Evolutionary conservation across 768 basidiomycete species (phyloP), one percentile per base, ranked within the genome.

Genomic region (Leccinum subgranulosum): DNA sequence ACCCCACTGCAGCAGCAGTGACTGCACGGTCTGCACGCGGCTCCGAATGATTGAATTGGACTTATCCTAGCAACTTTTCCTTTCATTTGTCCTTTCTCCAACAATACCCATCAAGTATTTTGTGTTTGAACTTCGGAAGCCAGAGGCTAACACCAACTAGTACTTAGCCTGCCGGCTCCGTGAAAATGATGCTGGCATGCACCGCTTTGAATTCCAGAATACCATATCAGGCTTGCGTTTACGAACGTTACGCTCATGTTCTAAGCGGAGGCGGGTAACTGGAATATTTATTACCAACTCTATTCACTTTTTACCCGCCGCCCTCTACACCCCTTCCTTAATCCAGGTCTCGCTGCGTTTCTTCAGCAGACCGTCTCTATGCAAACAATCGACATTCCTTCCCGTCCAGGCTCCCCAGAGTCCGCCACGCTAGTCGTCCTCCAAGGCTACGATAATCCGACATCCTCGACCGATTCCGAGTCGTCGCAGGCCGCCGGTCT

Each of bases 381-480:
- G 69, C 23, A 58, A 49, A 47, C 39, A 29, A 39, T 15, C 8
- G 43, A 53, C 47, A 45, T 56, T 41, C 56, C 60, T n/a, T 17
- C 60, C 25, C 61, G 58, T 29, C 43, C 61, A 21, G 60, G 56
- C 23, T 62, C 72, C 15, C 61, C 60, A 25, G 71, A 71, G 48
- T 73, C 71, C 17, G 64, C 73, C 23, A 69, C 70, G 51, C 64
- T 69, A 54, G 68, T 55, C 59, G 61, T 71, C 49, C 63, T 64
- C 45, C 68, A 56, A 52, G 62, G 66, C 8, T 70, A 69, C 47
- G 60, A 69, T 49, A 27, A 59, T 47, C 21, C 61, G 1, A 6
- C 6, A 6, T 23, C 23, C 23, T 23, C 23, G 23, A 23, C 23
- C 23, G 23, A 23, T 23, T 23, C 23, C 23, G 28, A 46, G n/a